Conservation (phyloP, 345 rosid species). For the Aethionema arabicum region DNA sequence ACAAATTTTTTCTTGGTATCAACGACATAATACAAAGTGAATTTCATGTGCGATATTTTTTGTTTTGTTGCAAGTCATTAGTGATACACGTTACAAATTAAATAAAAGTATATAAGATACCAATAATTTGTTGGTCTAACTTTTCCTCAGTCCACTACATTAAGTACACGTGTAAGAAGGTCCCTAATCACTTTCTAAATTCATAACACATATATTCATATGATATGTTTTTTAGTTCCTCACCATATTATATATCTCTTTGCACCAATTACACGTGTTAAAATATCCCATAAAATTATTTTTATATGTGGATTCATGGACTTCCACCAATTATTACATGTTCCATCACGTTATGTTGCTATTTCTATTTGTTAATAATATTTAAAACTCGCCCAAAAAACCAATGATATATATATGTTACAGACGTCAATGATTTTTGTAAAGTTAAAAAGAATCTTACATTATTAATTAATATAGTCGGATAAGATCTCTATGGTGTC, state of each 20-base stretch:
- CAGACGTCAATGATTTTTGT: too few species aligned
- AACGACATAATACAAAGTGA: too few species aligned
- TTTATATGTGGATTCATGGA: neutral
- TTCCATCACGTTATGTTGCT: slow-evolving; percentile 21
- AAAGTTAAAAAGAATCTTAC: too few species aligned
- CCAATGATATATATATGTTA: too few species aligned
- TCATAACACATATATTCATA: slow-evolving; percentile 7
- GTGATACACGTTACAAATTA: too few species aligned
- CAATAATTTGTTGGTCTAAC: neutral
- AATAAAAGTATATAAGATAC: too few species aligned
- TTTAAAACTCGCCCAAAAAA: too few species aligned
- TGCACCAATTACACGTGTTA: slow-evolving; percentile 10
- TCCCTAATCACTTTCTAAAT: slow-evolving; percentile 5
- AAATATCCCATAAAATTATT: neutral
- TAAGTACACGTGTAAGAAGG: slow-evolving; percentile 18
- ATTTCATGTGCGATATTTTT: too few species aligned
- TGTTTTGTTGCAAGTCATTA: too few species aligned
- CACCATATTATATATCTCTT: neutral
- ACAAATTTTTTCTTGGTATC: too few species aligned
- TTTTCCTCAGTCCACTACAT: neutral
- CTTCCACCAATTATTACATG: slow-evolving; percentile 24
- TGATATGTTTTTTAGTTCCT: slow-evolving; percentile 1
- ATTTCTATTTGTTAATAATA: neutral
- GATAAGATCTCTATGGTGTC: too few species aligned
- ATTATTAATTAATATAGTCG: too few species aligned